These are phyloP conservation scores for Fonsecaea erecta DNA, from an alignment of 2,329 filamentous ascomycete genomes.

Conservation along the genomic window DNA sequence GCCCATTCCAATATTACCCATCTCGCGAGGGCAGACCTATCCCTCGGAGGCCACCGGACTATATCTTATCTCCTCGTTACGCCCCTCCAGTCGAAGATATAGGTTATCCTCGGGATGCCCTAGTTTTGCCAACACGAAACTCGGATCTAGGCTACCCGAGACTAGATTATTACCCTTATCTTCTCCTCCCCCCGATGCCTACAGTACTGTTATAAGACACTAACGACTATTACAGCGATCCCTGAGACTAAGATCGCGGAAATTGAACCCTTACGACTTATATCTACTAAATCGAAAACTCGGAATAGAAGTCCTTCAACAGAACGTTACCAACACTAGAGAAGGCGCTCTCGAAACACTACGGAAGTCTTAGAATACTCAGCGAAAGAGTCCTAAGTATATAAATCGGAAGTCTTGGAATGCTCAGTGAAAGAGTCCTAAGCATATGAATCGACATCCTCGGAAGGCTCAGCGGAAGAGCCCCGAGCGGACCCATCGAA, in stretches of 20 bases:
- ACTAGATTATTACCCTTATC: neutral
- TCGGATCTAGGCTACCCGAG: neutral
- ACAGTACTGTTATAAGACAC: neutral
- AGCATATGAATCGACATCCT: too few relatives aligned
- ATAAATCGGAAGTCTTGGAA: too few relatives aligned
- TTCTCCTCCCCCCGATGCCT: neutral
- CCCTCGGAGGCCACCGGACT: neutral
- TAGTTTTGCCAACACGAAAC: conserved; percentile 1
- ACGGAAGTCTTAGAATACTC: too few relatives aligned
- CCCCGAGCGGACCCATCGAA: too few relatives aligned
- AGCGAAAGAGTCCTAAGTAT: too few relatives aligned
- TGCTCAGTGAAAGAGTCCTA: too few relatives aligned
- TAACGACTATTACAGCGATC: neutral
- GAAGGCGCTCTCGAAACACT: neutral
- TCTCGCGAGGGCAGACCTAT: neutral
- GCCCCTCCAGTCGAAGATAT: neutral
- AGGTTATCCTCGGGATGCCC: neutral
- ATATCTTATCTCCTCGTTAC: conserved; percentile 1
- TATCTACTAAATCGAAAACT: neutral
- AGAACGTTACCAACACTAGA: neutral
- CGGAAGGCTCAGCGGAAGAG: neutral
- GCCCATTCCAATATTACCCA: neutral
- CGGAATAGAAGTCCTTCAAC: neutral
- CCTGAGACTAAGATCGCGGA: neutral
- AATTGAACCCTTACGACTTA: neutral